Base-by-base conservation (phyloP, 164 flowering plant species). In the Magnolia changhungtana region DNA sequence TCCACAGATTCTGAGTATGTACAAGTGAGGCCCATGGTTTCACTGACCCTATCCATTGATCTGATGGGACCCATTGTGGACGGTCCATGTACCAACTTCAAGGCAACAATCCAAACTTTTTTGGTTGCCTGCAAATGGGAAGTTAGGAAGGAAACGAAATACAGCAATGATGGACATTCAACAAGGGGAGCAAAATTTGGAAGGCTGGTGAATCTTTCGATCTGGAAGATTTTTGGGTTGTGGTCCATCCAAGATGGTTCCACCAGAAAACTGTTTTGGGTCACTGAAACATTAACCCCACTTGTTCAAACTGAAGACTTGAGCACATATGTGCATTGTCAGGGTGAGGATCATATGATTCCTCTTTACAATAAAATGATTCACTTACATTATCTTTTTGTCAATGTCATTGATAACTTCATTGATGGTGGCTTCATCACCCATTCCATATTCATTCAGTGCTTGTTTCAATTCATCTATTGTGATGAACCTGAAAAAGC, bases 381-480 rank as follows among this genome's bases (percentile, higher is more conserved):
- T 21, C 31, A 65, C 83, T 79, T 83, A 91, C 99, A 52, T 87
- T 89, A 71, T 96, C 87, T 1, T 85, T 89, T 85, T 89, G 76
- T 96, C 98, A 8, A 92, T 97, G 73, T 94, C 98, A 1, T 89
- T 80, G 19, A 96, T 78, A 65, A 96, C 76, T 84, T 94, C 95
- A 66, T 91, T 89, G 29, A 96, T 91, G 0, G 94, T 90, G 50
- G 89, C 92, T 68, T 94, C 98, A 75, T 96, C 97, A 0, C 94
- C 97, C 92, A 92, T 92, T 50, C 91, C 93, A 76, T 89, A 87
- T 64, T 86, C 66, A 10, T 83, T 78, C 97, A 94, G 87, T 7
- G 96, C 96, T 3, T 87, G 90, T 75, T 82, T 90, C 51, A 96
- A 86, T 79, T 96, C 98, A 67, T 96, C 99, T 84, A 94, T 90